A percentile compares a stretch with the other conserved stretches of the same genome.
Evolutionary conservation across 306 rosid genomes (phyloP).

Genomic region (Oemleria cerasiformis): DNA sequence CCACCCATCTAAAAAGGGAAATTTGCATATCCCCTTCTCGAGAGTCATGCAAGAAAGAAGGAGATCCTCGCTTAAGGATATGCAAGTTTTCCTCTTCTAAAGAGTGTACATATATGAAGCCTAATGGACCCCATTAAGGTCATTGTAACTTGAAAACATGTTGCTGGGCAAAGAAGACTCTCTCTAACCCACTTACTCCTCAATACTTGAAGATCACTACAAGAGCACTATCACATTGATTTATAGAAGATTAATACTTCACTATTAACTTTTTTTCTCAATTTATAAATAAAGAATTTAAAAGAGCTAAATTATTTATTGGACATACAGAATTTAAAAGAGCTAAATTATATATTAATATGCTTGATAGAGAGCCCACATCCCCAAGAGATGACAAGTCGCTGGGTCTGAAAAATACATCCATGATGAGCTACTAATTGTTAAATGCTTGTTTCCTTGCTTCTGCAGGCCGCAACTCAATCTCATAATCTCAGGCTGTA

Average conservation of each 20-base stretch:
- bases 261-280: not conserved
- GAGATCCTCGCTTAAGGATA: no score
- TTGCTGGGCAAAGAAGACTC: slow-evolving; percentile 14
- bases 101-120: no score
- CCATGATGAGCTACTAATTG: not conserved
- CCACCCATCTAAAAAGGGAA: no score
- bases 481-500: slow-evolving; percentile 1
- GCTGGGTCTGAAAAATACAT: not conserved
- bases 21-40: no score
- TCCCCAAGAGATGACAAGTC: slow-evolving; percentile 13
- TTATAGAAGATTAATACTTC: slow-evolving; percentile 5
- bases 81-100: no score
- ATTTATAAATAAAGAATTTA: not conserved
- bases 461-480: slow-evolving; percentile 17
- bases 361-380: slow-evolving; percentile 7
- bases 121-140: slow-evolving; percentile 13
- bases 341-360: not conserved
- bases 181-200: not conserved
- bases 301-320: no score
- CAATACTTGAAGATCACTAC: slow-evolving; percentile 7
- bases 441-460: not conserved
- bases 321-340: no score
- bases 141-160: slow-evolving; percentile 19
- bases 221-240: not conserved
- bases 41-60: no score